A percentile compares a stretch with the other conserved stretches of the same genome.
Conservation (phyloP, 2,329 filamentous ascomycete genomes). For the Trichoderma atroviride region DNA sequence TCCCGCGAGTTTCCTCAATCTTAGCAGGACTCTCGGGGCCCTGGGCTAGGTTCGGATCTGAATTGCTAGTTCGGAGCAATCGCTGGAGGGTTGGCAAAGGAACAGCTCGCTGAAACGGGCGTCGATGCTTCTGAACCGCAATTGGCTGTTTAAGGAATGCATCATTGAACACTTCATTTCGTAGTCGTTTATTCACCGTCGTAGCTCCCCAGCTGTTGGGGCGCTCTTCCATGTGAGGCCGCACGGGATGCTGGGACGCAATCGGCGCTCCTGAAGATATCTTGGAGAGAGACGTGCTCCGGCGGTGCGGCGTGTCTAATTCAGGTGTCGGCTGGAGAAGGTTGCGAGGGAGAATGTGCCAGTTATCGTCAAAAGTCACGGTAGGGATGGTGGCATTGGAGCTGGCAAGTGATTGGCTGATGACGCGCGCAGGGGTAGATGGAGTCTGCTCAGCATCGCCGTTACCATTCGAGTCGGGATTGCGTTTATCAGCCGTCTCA, state of each 20-base stretch:
- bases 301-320: conserved; percentile 38
- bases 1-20: conserved; percentile 6
- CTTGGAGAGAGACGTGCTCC: conserved; percentile 40
- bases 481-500: conserved; percentile 43
- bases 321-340: conserved; percentile 66
- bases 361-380: conserved; percentile 91
- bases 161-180: conserved; percentile 90
- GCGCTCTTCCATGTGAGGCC: conserved; percentile 55
- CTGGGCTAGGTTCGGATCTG: conserved; percentile 46
- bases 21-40: conserved; percentile 18
- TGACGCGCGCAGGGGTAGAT: conserved; percentile 45
- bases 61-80: conserved; percentile 42
- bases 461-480: conserved; percentile 25
- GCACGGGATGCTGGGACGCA: conserved; percentile 26
- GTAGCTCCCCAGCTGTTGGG: conserved; percentile 85
- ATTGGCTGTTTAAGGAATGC: conserved; percentile 86
- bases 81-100: conserved; percentile 55
- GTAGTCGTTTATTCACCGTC: conserved; percentile 82
- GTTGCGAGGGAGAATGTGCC: conserved; percentile 86
- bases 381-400: conserved; percentile 72
- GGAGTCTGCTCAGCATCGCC: conserved; percentile 29
- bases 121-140: conserved; percentile 75
- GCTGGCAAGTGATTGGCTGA: conserved; percentile 76
- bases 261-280: conserved; percentile 26
- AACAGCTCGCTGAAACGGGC: conserved; percentile 68